These are phyloP conservation scores for Prunus davidiana DNA, from an alignment of 306 rosid species.

Conservation along the genomic window DNA sequence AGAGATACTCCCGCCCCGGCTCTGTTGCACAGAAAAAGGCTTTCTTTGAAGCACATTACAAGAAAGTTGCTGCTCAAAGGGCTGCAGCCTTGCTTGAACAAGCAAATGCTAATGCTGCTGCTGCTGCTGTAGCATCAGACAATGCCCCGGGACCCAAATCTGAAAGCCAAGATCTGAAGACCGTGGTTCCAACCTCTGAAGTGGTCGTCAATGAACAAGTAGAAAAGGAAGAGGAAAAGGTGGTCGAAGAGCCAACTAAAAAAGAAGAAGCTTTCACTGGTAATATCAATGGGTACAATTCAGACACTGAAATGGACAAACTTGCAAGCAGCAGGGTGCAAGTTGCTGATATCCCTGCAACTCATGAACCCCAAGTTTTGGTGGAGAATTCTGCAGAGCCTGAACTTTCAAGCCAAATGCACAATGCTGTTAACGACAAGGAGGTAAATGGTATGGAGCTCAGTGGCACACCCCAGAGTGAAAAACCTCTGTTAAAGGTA, in stretches of 20 bases:
- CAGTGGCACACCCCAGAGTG: conserved; percentile 34
- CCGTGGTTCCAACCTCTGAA: conserved; percentile 24
- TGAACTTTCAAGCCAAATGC: conserved; percentile 38
- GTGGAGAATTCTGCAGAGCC: conserved; percentile 30
- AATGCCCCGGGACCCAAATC: conserved; percentile 21
- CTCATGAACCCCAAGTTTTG: conserved; percentile 22
- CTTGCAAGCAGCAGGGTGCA: conserved; percentile 32
- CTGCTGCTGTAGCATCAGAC: conserved; percentile 31
- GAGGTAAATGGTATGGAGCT: conserved; percentile 39
- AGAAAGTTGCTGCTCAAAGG: conserved; percentile 81
- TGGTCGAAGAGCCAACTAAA: conserved; percentile 14
- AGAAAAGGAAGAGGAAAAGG: conserved; percentile 20
- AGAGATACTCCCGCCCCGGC: conserved; percentile 74
- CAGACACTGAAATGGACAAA: conserved; percentile 25
- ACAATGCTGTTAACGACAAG: conserved; percentile 24
- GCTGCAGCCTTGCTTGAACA: conserved; percentile 79
- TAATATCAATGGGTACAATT: conserved; percentile 9
- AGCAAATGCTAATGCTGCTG: conserved; percentile 53
- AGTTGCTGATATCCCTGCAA: conserved; percentile 18
- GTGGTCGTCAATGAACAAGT: conserved; percentile 10
- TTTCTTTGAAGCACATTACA: conserved; percentile 98
- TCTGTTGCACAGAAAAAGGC: conserved; percentile 98
- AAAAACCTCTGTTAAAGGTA: conserved; percentile 51
- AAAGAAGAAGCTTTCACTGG: conserved; percentile 16
- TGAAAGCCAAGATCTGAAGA: conserved; percentile 4